phyloP scores from a whole-genome alignment of 2,329 filamentous ascomycete species.

The Fusarium sp. region DNA sequence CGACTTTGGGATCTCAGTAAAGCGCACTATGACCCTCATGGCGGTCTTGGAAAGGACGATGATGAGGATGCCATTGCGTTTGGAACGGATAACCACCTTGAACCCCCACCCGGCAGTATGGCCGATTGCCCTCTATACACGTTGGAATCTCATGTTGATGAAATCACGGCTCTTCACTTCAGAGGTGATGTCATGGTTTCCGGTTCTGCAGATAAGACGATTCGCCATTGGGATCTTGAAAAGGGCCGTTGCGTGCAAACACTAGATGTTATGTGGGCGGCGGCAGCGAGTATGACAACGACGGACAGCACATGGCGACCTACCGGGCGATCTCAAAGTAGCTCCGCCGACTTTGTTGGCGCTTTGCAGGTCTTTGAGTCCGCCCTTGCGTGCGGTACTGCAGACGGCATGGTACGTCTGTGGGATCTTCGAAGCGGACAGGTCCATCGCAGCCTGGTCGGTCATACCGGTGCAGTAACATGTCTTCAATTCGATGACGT shows the following conservation, averaged over 20 bases:
- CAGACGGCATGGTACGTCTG: constrained; percentile 94
- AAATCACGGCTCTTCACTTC: constrained; percentile 94
- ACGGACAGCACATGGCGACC: constrained; percentile 77
- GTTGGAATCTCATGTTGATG: constrained; percentile 89
- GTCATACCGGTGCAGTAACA: constrained; percentile 94
- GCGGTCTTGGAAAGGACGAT: constrained; percentile 69
- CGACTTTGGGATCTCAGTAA: constrained; percentile 94
- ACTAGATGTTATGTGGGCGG: constrained; percentile 96
- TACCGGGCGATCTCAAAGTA: constrained; percentile 69
- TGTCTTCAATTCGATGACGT: constrained; percentile 96
- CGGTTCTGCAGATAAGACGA: constrained; percentile 95
- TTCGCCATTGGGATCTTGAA: constrained; percentile 96
- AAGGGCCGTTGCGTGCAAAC: constrained; percentile 98
- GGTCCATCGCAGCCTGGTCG: constrained; percentile 95
- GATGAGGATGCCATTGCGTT: constrained; percentile 78
- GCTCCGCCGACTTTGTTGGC: constrained; percentile 90
- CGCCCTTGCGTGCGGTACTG: constrained; percentile 93
- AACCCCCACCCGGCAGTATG: constrained; percentile 82
- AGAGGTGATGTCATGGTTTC: constrained; percentile 90
- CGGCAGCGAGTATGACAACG: constrained; percentile 76
- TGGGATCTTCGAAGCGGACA: constrained; percentile 98
- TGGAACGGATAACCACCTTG: constrained; percentile 76
- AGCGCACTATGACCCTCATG: constrained; percentile 82
- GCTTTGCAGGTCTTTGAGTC: constrained; percentile 96
- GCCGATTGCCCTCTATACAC: constrained; percentile 90